Evolutionary conservation across 2,329 filamentous ascomycete genomes (phyloP), one percentile per base, ranked within the genome.

Genomic region (Fusarium torulosum): DNA sequence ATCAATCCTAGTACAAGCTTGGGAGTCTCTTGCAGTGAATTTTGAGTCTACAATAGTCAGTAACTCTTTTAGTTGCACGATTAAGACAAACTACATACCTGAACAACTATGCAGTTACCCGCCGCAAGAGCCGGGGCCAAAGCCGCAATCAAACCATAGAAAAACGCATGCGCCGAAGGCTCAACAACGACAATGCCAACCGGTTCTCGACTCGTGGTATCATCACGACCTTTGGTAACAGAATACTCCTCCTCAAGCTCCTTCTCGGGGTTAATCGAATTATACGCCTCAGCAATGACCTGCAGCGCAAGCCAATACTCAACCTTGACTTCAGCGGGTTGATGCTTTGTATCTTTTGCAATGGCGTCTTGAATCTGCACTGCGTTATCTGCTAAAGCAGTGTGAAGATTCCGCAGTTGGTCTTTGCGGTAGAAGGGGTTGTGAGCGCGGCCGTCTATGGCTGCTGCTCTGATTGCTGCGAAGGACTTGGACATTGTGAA

Each of bases 281-380:
- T 49, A 19, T 67, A 69, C 0, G 66, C 66, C 10, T 69, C 55
- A 1, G 55, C 51, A 8, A 72, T 66, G 5, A 46, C 53, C 6
- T 72, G 64, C 3, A 72, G 4, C 6, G 69, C 65, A 29, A 72
- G 69, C 54, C 59, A 72, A 29, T 69, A 72, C 43, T 72, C 70
- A 17, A 61, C 58, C 10, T 72, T 67, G 3, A 72, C 53, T 37
- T 72, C 70, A 4, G 60, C 65, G 27, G 56, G 23, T 3, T 56
- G 59, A 11, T 67, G 41, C 7, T 27, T 62, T 1, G 70, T 67
- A 43, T 72, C 70, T 5, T 64, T 69, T 11, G 56, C 19, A 31
- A 72, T 72, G 6, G 69, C 64, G 15, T 70, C 64, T 50, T 67
- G 62, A 2, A 72, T 69, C 8, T 66, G 38, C 1, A 46, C 19